These are phyloP conservation scores for Exophiala sp. DNA, from an alignment of 2,329 filamentous ascomycete genomes.

Conservation along the genomic window DNA sequence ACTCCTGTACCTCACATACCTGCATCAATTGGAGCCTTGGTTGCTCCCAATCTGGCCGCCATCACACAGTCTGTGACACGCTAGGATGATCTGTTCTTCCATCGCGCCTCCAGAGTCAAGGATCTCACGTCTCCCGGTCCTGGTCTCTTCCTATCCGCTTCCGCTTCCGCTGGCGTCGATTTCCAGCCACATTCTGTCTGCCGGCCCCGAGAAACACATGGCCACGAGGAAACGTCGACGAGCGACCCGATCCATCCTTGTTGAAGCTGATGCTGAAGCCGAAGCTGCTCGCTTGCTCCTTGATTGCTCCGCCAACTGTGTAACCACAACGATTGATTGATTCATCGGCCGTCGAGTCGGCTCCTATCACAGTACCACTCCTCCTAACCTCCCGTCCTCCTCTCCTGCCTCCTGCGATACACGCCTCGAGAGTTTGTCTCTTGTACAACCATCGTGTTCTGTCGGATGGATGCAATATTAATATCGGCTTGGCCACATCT, in stretches of 20 bases:
- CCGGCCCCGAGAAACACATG: background rate
- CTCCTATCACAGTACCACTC: slow-evolving; percentile 2
- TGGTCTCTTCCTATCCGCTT: background rate
- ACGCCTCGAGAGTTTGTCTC: background rate
- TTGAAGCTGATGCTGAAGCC: no score
- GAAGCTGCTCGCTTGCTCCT: slow-evolving; percentile 3
- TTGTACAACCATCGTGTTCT: background rate
- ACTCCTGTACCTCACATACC: no score
- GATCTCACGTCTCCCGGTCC: background rate
- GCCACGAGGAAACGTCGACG: background rate
- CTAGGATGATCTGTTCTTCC: slow-evolving; percentile 6
- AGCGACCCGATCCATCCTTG: background rate
- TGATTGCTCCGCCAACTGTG: slow-evolving; percentile 24
- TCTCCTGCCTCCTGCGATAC: background rate
- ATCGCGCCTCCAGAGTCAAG: background rate
- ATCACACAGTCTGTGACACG: slow-evolving; percentile 21
- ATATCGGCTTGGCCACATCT: background rate
- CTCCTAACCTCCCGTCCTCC: background rate
- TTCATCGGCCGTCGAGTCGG: background rate
- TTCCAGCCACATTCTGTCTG: background rate
- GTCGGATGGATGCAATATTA: slow-evolving; percentile 3
- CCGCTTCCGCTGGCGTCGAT: background rate
- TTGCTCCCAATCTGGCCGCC: slow-evolving; percentile 7
- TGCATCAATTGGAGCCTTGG: background rate
- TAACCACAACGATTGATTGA: slow-evolving; percentile 1